Conservation (phyloP, 306 rosid genomes). For the Luffa aegyptiaca region DNA sequence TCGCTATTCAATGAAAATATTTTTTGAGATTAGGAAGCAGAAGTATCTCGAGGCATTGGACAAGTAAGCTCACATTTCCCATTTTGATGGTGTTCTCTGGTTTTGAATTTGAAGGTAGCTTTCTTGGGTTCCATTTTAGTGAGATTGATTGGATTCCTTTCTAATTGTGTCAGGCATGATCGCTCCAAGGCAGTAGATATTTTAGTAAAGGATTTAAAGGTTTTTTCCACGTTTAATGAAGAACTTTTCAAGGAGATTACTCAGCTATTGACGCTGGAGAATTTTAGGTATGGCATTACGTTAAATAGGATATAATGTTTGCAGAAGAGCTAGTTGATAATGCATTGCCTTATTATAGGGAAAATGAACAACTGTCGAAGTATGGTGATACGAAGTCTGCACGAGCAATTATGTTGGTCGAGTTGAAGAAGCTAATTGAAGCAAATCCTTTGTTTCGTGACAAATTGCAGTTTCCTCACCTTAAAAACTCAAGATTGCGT, state of each 20-base stretch:
- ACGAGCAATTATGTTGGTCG: slow-evolving; percentile 91
- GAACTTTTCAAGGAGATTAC: slow-evolving; percentile 94
- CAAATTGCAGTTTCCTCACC: slow-evolving; percentile 92
- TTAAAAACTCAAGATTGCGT: slow-evolving; percentile 84
- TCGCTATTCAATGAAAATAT: slow-evolving; percentile 96
- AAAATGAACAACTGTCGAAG: slow-evolving; percentile 91
- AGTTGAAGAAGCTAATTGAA: slow-evolving; percentile 94
- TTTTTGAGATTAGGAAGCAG: slow-evolving; percentile 97
- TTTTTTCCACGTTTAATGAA: slow-evolving; percentile 83
- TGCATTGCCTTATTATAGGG: slow-evolving; percentile 37
- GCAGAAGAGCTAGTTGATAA: slow-evolving; percentile 5
- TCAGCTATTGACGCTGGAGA: slow-evolving; percentile 85
- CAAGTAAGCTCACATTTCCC: slow-evolving; percentile 52
- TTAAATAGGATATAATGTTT: background rate
- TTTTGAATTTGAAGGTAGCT: background rate
- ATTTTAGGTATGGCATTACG: slow-evolving; percentile 50
- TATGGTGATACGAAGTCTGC: slow-evolving; percentile 98
- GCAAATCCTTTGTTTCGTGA: slow-evolving; percentile 95
- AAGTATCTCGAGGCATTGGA: slow-evolving; percentile 95
- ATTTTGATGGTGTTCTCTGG: background rate
- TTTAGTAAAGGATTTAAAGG: slow-evolving; percentile 82
- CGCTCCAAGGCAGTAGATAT: slow-evolving; percentile 90
- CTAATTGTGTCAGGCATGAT: slow-evolving; percentile 57
- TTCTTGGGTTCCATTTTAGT: background rate
- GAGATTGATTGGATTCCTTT: background rate